Percentiles rank a stretch among this genome's conserved stretches.
These are phyloP conservation scores for Trichaptum fuscoviolaceum DNA, from an alignment of 768 basidiomycete genomes.

Conservation along the genomic window DNA sequence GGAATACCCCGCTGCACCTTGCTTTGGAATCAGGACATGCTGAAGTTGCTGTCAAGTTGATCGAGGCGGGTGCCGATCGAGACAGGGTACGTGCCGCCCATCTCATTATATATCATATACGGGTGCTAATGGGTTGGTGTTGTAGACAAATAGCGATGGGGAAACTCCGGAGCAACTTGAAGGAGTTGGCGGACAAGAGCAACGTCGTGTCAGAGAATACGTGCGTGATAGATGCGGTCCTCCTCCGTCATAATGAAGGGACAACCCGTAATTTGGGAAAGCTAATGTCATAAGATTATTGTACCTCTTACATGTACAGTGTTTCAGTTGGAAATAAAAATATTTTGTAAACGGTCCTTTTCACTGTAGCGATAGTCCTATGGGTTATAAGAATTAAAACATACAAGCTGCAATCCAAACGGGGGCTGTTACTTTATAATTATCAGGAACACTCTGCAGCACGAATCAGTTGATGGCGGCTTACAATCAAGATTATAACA, in stretches of 20 bases:
- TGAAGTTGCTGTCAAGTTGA: conserved; percentile 82
- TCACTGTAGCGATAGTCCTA: not conserved
- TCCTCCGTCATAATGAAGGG: conserved; percentile 24
- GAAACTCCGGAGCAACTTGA: conserved; percentile 84
- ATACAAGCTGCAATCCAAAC: not conserved
- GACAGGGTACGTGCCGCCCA: conserved; percentile 54
- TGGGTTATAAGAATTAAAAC: too few species aligned
- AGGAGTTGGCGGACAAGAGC: conserved; percentile 89
- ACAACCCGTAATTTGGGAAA: not conserved
- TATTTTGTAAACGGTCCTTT: not conserved
- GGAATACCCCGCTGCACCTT: conserved; percentile 94
- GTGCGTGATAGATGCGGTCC: conserved; percentile 70
- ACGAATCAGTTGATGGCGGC: not conserved
- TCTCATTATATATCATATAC: not conserved
- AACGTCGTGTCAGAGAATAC: conserved; percentile 72
- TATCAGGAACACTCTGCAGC: not conserved
- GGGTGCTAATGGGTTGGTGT: not conserved
- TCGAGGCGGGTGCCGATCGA: conserved; percentile 94
- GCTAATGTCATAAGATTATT: not conserved
- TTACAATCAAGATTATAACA: not conserved
- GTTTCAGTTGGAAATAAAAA: not conserved
- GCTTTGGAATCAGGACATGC: conserved; percentile 97
- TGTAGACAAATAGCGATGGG: conserved; percentile 76
- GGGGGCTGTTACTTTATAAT: not conserved
- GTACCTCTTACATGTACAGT: not conserved